Conservation (phyloP, 805 yeast genomes). For the Kodamaea fukazawae region DNA sequence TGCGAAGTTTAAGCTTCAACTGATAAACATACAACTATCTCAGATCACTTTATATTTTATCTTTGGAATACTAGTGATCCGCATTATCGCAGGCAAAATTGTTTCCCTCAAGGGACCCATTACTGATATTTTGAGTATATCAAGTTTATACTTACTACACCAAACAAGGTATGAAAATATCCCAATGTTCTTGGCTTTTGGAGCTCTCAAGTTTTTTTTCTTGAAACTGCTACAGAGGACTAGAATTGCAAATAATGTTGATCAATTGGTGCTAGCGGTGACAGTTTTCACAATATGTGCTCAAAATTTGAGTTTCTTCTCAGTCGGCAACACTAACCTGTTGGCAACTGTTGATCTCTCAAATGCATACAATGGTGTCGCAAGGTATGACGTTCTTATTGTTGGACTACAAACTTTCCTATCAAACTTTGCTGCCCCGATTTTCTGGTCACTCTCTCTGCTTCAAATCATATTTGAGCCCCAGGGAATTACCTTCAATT, state of each 20-base stretch:
- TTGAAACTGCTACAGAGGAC: constrained; percentile 13
- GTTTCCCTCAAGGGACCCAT: constrained; percentile 25
- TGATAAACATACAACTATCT: constrained; percentile 25
- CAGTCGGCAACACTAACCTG: constrained; percentile 88
- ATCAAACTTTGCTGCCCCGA: constrained; percentile 83
- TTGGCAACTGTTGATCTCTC: constrained; percentile 87
- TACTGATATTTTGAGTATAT: constrained; percentile 33
- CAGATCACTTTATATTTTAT: constrained; percentile 24
- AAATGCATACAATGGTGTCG: constrained; percentile 87
- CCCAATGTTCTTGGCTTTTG: constrained; percentile 49
- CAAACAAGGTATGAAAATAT: constrained; percentile 56
- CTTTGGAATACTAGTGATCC: constrained; percentile 25
- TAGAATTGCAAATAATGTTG: neutral
- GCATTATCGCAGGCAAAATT: constrained; percentile 26
- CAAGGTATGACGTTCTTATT: constrained; percentile 60
- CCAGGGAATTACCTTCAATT: constrained; percentile 16
- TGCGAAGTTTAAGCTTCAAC: constrained; percentile 20
- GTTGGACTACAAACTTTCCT: constrained; percentile 79
- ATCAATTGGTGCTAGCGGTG: constrained; percentile 17
- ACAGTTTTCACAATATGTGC: constrained; percentile 47
- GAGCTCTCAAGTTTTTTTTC: constrained; percentile 16
- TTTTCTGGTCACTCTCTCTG: constrained; percentile 69
- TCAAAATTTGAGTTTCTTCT: constrained; percentile 79
- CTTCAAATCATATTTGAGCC: constrained; percentile 40
- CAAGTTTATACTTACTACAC: constrained; percentile 45